Base-by-base conservation (phyloP, 1,284 basidiomycete genomes). In the Naganishia albida region DNA sequence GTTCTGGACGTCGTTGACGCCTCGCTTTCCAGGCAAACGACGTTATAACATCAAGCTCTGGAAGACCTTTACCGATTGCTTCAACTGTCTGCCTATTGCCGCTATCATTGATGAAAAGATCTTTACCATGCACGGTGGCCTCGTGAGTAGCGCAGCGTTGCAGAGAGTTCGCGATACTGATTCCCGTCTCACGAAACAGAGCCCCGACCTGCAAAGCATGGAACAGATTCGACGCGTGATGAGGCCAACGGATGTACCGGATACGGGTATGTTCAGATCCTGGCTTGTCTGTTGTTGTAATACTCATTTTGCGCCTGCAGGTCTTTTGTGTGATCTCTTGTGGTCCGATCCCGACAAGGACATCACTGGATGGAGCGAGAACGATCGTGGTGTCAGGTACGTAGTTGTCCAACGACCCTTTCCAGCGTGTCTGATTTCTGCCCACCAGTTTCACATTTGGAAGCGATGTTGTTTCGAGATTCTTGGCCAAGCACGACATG, bases 281-380 rank as follows among this genome's bases (percentile, higher is more conserved):
- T 26, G 7, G 1, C 18, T n/a, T n/a, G n/a, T 46, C 25, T 43
- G 20, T 18, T 7, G 10, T 46, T 23, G 18, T 34, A 12, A 15
- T 20, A 15, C 20, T 26, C 3, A 48, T 2, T 30, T 12, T 13
- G 2, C 26, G 1, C 23, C 13, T 12, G 3, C 69, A 81, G 93
- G 94, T 68, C 84, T 98, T 64, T 86, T 99, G 52, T 98, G 93
- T 78, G 95, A 99, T 80, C 84, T 99, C 67, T 83, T 99, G 72
- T 99, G 95, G 95, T 98, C 95, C 66, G 95, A 99, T 82, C 95
- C 95, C 49, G 95, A 98, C 84, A 98, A 99, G 82, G 95, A 98
- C 77, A 97, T 98, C 74, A 95, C 93, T 30, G 95, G 94, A 12
- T 99, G 95, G 95, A 94, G 91, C 77, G 95, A 99, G 83, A 99